Evolutionary conservation across 2,329 filamentous ascomycete genomes (phyloP), one percentile per base, ranked within the genome.

Genomic region (Stemphylium lycopersici): DNA sequence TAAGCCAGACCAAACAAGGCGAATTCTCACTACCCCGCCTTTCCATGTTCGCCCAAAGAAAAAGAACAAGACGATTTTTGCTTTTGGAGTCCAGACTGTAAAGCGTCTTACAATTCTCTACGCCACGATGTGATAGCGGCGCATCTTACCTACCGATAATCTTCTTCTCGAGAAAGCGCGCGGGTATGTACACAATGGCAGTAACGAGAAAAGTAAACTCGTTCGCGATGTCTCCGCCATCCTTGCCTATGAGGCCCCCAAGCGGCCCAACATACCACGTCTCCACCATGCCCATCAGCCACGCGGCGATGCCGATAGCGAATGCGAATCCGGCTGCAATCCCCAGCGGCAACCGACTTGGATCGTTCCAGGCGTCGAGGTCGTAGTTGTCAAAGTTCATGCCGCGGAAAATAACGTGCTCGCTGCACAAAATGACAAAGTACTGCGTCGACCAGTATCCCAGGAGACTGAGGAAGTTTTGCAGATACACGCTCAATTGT

Each of bases 231-330:
- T 72, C 70, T n/a, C 65, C 68, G 8, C 70, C 70, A 11, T 43
- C 51, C 7, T 50, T 33, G 18, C 70, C 68, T 44, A 72, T 68
- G 10, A 66, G 46, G 46, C 58, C 63, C 3, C 62, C 70, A 15
- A 72, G 52, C 18, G 68, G 69, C 2, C 81, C 82, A 18, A 81
- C 71, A 61, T 80, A 84, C 79, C 81, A 85, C 0, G 81, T 84
- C 71, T 85, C 80, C 41, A 78, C 78, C 84, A 87, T 87, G 1
- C 84, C 84, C 65, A 86, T 74, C 18, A 83, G 75, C 74, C 82
- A 84, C 6, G 72, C 73, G 5, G 77, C 56, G 2, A 77, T 69
- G 5, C 77, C 77, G 0, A 78, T 55, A 2, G 67, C 62, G 46
- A 80, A 77, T 4, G 77, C 73, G 1, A 67, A 54, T 4, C 71